Evolutionary conservation across 2,329 filamentous ascomycete genomes (phyloP).

Genomic region (Aspergillus sergii): DNA sequence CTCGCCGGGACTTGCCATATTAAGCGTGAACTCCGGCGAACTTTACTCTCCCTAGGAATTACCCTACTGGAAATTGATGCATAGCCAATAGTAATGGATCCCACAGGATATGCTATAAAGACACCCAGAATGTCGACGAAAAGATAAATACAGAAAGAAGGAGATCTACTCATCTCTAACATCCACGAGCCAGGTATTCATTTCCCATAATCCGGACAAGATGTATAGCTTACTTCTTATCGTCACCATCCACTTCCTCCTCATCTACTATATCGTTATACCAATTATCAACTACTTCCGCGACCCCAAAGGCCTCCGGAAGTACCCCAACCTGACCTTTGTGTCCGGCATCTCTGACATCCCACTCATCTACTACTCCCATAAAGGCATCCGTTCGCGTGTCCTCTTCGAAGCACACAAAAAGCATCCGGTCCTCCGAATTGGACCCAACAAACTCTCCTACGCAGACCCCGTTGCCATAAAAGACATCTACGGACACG

Average conservation of each 20-base stretch:
- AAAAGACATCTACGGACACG: constrained; percentile 44
- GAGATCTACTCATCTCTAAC: too few species aligned
- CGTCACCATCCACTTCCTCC: neutral
- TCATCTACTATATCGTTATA: constrained; percentile 12
- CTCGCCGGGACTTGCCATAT: neutral
- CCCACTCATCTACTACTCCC: constrained; percentile 22
- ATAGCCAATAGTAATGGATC: neutral
- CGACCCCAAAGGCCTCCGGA: constrained; percentile 23
- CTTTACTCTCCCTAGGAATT: neutral
- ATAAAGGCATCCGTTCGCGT: constrained; percentile 24
- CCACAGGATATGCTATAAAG: neutral
- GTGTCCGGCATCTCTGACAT: constrained; percentile 20
- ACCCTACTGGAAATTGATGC: neutral
- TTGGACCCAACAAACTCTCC: constrained; percentile 22
- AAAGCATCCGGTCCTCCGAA: constrained; percentile 21
- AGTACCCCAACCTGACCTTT: constrained; percentile 18
- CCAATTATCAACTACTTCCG: constrained; percentile 20
- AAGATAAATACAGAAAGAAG: neutral
- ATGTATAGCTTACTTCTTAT: constrained; percentile 2
- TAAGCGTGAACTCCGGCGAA: neutral
- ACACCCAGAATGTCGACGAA: neutral
- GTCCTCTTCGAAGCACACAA: constrained; percentile 25
- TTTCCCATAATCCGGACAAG: neutral
- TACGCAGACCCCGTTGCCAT: constrained; percentile 20
- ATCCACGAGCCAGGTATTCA: neutral